A percentile compares a stretch with the other conserved stretches of the same genome.
phyloP scores from a whole-genome alignment of 2,329 filamentous ascomycete species.

The Xylaria sp. region DNA sequence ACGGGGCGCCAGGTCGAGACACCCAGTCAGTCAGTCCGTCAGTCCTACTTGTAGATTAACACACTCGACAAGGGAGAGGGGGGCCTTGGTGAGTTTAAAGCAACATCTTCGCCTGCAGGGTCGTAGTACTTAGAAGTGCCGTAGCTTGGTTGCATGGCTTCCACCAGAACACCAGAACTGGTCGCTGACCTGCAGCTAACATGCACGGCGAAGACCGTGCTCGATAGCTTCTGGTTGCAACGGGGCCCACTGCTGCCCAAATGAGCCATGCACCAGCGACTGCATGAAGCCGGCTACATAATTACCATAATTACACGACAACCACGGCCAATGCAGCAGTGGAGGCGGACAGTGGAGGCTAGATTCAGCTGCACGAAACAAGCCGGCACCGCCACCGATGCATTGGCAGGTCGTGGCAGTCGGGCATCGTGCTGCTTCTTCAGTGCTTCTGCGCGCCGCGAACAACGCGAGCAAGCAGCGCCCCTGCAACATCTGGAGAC shows the following conservation, averaged over 20 bases:
- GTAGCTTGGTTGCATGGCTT: neutral
- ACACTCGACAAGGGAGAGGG: conserved; percentile 4
- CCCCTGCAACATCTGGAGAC: too few relatives aligned
- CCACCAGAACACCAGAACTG: conserved; percentile 11
- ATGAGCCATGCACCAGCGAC: neutral
- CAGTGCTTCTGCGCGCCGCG: too few relatives aligned
- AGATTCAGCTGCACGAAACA: neutral
- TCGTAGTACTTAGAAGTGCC: too few relatives aligned
- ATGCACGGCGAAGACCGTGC: neutral
- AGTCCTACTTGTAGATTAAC: neutral
- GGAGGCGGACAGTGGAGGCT: neutral
- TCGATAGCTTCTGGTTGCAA: conserved; percentile 1
- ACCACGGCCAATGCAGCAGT: neutral
- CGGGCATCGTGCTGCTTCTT: neutral
- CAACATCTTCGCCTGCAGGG: conserved; percentile 11
- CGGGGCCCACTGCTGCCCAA: conserved; percentile 11
- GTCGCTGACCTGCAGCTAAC: conserved; percentile 19
- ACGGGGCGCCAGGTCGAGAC: neutral
- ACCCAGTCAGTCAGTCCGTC: too few relatives aligned
- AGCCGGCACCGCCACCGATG: neutral
- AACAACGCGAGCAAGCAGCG: neutral
- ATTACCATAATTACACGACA: neutral
- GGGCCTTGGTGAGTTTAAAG: conserved; percentile 9
- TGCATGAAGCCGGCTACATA: neutral
- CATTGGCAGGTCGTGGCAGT: neutral